These are phyloP conservation scores for Drechslerella coelobrocha DNA, from an alignment of 2,329 filamentous ascomycete genomes.

Conservation along the genomic window DNA sequence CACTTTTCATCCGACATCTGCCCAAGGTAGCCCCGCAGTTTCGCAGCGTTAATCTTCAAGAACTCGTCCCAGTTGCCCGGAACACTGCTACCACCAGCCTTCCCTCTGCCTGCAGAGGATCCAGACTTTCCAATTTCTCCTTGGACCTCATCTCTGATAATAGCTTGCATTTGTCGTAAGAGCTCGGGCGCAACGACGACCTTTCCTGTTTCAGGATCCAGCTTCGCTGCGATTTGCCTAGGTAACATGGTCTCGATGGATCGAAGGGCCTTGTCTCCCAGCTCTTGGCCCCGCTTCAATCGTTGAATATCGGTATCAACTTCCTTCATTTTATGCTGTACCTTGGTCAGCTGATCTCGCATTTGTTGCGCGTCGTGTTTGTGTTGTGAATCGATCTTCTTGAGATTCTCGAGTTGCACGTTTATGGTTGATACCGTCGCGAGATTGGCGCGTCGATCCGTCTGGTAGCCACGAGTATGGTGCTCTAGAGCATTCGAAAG, in stretches of 20 bases:
- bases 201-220: constrained; percentile 34
- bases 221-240: constrained; percentile 30
- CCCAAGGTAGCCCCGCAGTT: constrained; percentile 30
- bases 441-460: constrained; percentile 14
- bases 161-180: constrained; percentile 26
- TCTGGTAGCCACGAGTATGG: constrained; percentile 31
- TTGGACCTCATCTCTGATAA: constrained; percentile 23
- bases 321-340: constrained; percentile 20
- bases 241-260: constrained; percentile 32
- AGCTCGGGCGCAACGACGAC: constrained; percentile 37
- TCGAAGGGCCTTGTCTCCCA: constrained; percentile 16
- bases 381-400: constrained; percentile 15
- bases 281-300: constrained; percentile 27
- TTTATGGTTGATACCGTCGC: constrained; percentile 26
- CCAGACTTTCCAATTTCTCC: constrained; percentile 17
- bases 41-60: constrained; percentile 29
- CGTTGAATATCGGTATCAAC: constrained; percentile 28
- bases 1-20: constrained; percentile 41
- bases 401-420: constrained; percentile 20
- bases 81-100: neutral
- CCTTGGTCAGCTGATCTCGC: constrained; percentile 13
- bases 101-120: neutral
- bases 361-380: constrained; percentile 1
- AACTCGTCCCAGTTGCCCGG: constrained; percentile 35
- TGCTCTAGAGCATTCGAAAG: constrained; percentile 33